A percentile compares a stretch with the other conserved stretches of the same genome.
phyloP scores from a whole-genome alignment of 495 filamentous ascomycete genomes.

The Tuber magnatum region DNA sequence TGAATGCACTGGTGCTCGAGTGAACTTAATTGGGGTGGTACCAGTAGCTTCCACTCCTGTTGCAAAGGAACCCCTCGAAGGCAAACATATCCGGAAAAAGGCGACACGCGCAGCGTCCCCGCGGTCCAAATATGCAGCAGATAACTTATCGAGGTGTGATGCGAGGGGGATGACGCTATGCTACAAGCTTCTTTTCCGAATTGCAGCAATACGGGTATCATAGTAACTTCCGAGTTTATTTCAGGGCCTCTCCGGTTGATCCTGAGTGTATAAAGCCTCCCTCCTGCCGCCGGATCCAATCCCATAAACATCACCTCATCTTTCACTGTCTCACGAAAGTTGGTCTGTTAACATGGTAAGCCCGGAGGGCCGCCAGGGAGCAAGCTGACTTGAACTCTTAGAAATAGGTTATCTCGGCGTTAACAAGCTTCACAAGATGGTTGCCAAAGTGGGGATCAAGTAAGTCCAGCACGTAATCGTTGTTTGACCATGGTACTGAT shows the following conservation, averaged over 20 bases:
- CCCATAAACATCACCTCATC: background rate
- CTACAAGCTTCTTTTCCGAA: background rate
- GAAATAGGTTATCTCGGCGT: background rate
- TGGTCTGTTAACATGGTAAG: background rate
- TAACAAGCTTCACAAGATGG: conserved; percentile 28
- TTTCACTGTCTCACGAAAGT: background rate
- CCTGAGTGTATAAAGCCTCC: background rate
- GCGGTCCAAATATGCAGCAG: background rate
- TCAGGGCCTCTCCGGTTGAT: background rate
- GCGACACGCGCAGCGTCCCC: background rate
- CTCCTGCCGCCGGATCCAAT: background rate
- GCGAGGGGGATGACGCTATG: background rate
- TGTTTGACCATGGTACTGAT: background rate
- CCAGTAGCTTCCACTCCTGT: no score
- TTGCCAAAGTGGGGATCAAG: conserved; percentile 40
- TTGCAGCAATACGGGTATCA: background rate
- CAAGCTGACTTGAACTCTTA: background rate
- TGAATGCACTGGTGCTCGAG: background rate
- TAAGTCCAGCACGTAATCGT: conserved; percentile 8
- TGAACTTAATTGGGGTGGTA: background rate
- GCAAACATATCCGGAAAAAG: background rate
- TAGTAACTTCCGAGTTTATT: no score
- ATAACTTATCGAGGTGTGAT: background rate
- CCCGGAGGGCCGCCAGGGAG: background rate
- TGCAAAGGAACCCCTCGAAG: background rate